A percentile compares a stretch with the other conserved stretches of the same genome.
Conservation (phyloP, 2,329 filamentous ascomycete species). For the Epichloe glyceriae region DNA sequence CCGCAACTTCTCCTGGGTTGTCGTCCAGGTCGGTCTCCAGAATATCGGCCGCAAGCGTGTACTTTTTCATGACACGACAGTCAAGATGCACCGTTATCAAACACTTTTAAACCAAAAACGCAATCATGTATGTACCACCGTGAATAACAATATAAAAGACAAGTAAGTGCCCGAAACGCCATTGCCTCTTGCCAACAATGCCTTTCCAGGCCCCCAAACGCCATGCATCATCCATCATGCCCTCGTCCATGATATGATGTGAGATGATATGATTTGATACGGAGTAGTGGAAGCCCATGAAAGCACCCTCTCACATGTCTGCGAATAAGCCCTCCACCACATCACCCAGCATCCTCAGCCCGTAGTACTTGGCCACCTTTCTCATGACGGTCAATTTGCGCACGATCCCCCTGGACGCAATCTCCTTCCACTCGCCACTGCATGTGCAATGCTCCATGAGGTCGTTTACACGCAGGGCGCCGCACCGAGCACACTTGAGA, state of each 20-base stretch:
- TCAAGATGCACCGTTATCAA: too few relatives aligned
- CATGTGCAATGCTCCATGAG: conserved; percentile 96
- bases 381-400: conserved; percentile 55
- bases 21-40: conserved; percentile 22
- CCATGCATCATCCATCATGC: too few relatives aligned
- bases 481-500: conserved; percentile 61
- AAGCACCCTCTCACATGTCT: conserved; percentile 23
- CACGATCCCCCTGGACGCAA: conserved; percentile 52
- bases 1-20: conserved; percentile 32
- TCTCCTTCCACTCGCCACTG: conserved; percentile 71
- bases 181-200: too few relatives aligned
- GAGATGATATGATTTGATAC: too few relatives aligned
- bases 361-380: conserved; percentile 67
- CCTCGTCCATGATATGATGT: too few relatives aligned
- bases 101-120: too few relatives aligned
- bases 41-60: conserved; percentile 30
- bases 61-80: conserved; percentile 7
- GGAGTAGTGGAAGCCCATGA: too few relatives aligned
- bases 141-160: too few relatives aligned
- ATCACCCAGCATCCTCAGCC: conserved; percentile 64
- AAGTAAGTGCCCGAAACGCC: too few relatives aligned
- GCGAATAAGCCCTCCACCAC: conserved; percentile 54
- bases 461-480: conserved; percentile 71
- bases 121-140: too few relatives aligned
- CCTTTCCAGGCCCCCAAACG: too few relatives aligned